These are phyloP conservation scores for Ceratocystis papillata DNA, from an alignment of 2,329 filamentous ascomycete species.

Conservation along the genomic window DNA sequence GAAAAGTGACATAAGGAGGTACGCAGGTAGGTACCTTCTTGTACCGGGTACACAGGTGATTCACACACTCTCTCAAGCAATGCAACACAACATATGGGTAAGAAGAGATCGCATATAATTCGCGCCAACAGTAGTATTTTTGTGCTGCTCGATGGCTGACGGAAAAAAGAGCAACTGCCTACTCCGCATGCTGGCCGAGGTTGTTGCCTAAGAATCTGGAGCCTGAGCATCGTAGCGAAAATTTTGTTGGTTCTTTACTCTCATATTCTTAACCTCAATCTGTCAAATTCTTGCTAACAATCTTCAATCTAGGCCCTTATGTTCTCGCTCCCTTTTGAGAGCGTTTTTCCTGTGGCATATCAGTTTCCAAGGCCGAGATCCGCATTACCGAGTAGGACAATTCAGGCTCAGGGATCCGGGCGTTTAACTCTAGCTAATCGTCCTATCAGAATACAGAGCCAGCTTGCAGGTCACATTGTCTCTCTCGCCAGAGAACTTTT, in stretches of 20 bases:
- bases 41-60: not conserved
- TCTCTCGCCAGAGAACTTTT: not conserved
- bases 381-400: constrained; percentile 7
- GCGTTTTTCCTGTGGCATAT: not conserved
- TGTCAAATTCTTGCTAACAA: not conserved
- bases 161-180: constrained; percentile 3
- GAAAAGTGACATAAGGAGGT: not conserved
- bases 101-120: not conserved
- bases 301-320: not conserved
- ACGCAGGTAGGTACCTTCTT: not conserved
- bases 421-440: constrained; percentile 12
- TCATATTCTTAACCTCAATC: too few species aligned
- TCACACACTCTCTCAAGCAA: not conserved
- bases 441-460: constrained; percentile 10
- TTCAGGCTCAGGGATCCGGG: constrained; percentile 9
- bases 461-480: constrained; percentile 14
- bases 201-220: not conserved
- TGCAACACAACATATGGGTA: not conserved
- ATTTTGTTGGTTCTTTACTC: too few species aligned
- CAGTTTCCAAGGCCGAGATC: not conserved
- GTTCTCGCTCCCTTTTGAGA: not conserved
- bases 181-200: not conserved
- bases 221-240: not conserved
- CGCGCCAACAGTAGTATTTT: not conserved
- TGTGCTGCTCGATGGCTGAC: not conserved